Evolutionary conservation across 352 stramenopile species (phyloP), one percentile per base, ranked within the genome.

Genomic region (Salisapilia sapeloensis): DNA sequence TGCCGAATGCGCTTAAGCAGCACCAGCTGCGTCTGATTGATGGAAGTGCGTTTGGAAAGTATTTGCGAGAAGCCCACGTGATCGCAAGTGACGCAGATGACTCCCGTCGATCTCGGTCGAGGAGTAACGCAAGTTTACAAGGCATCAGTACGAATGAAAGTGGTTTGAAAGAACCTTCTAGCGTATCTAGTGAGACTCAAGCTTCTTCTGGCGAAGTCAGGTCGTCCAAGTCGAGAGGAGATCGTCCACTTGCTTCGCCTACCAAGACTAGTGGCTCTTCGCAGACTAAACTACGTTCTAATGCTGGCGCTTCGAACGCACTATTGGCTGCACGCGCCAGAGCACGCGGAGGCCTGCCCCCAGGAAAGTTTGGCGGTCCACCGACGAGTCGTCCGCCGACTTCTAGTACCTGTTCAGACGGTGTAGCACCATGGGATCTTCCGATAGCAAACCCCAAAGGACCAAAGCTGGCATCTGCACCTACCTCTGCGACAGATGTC

Each of bases 371-470:
- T 12, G 57, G 70, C 12, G 64, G 60, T 0, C 59, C 64, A 19
- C 63, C 12, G 24, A 63, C 12, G 29, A 52, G 37, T 19, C 40
- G 4, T 48, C 34, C 30, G 35, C 24, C 42, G 17, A 20, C 27
- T 3, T 43, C 56, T 23, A 18, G 29, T 3, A 38, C 42, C n/a
- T 31, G 24, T n/a, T 49, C 33, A 11, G 63, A 80, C 1, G 60
- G 34, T 2, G 53, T 86, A 17, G 70, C 70, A 13, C 70, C 70
- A 19, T 86, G 70, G 70, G 70, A 86, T 44, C 41, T 86, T 4
- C 70, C 70, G 4, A 47, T 86, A 3, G 61, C 55, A 0, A 67
- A 57, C 24, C 46, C 44, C 0, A 67, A 57, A 26, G 42, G 28
- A 15, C 48, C 46, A 4, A 23, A 47, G 17, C 9, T 40, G 24